Conservation (phyloP, 768 basidiomycete genomes). For the Coprinopsis cinerea region DNA sequence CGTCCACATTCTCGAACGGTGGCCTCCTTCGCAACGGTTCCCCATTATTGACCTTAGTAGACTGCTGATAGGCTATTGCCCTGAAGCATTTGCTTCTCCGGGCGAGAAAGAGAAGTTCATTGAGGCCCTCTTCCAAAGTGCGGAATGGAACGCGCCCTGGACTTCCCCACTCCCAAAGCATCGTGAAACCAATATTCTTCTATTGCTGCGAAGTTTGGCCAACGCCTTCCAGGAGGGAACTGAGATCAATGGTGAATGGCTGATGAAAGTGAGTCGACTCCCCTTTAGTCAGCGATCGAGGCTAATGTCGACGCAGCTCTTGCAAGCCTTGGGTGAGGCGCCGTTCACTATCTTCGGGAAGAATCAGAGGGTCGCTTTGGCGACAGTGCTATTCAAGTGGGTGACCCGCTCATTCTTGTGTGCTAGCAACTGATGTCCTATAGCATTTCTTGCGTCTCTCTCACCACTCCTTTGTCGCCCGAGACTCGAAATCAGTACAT, state of each 20-base stretch:
- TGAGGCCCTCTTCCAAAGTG: slow-evolving; percentile 56
- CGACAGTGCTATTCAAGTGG: slow-evolving; percentile 87
- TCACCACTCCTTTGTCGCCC: slow-evolving; percentile 36
- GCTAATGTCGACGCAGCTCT: slow-evolving; percentile 35
- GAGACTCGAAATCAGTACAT: slow-evolving; percentile 38
- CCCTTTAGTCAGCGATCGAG: not conserved
- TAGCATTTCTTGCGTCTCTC: slow-evolving; percentile 60
- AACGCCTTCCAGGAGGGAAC: slow-evolving; percentile 68
- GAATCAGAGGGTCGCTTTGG: slow-evolving; percentile 66
- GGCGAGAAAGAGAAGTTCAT: slow-evolving; percentile 48
- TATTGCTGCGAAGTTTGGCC: slow-evolving; percentile 72
- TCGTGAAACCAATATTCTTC: slow-evolving; percentile 78
- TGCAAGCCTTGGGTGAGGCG: slow-evolving; percentile 44
- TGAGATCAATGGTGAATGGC: slow-evolving; percentile 43
- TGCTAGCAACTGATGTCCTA: not conserved
- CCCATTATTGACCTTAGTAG: slow-evolving; percentile 87
- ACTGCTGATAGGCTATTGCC: slow-evolving; percentile 61
- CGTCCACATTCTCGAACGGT: slow-evolving; percentile 59
- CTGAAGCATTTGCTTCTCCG: slow-evolving; percentile 41
- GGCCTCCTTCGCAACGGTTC: slow-evolving; percentile 69
- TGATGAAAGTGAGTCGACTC: slow-evolving; percentile 37
- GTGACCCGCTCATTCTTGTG: slow-evolving; percentile 21
- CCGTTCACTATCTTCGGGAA: slow-evolving; percentile 57
- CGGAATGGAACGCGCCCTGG: slow-evolving; percentile 60
- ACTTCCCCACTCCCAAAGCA: slow-evolving; percentile 54